Conservation (phyloP, 768 basidiomycete genomes). For the Tulasnella sp. region DNA sequence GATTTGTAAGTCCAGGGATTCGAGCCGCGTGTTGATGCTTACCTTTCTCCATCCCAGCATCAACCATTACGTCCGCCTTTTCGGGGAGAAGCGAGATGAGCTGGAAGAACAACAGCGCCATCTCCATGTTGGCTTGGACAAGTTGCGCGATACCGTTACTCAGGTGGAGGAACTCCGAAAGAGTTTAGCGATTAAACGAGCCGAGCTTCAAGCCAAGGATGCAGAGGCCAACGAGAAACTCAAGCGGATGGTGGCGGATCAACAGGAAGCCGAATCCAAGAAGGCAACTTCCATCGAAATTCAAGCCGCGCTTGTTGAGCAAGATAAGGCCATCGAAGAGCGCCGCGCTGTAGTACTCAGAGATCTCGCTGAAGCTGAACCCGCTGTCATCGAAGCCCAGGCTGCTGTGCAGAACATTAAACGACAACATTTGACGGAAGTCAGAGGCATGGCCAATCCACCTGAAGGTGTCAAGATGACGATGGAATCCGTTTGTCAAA, state of each 20-base stretch:
- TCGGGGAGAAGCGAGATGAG: constrained; percentile 94
- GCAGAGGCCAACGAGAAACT: constrained; percentile 96
- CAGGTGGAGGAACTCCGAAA: constrained; percentile 95
- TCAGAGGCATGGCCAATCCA: constrained; percentile 95
- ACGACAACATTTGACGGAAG: constrained; percentile 92
- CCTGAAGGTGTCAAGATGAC: constrained; percentile 96
- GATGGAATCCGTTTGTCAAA: constrained; percentile 97
- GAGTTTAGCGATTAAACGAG: constrained; percentile 89
- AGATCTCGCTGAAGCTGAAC: constrained; percentile 95
- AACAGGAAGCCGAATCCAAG: constrained; percentile 98
- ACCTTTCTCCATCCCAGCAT: constrained; percentile 53
- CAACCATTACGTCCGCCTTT: constrained; percentile 92
- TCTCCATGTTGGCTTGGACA: constrained; percentile 95
- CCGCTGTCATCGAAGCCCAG: constrained; percentile 92
- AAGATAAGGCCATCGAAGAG: constrained; percentile 84
- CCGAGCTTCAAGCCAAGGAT: constrained; percentile 89
- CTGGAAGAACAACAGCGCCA: constrained; percentile 98
- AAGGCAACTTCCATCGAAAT: constrained; percentile 95
- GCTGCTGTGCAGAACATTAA: constrained; percentile 97
- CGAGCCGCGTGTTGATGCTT: constrained; percentile 1
- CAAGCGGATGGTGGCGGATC: constrained; percentile 95
- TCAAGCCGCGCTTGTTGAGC: constrained; percentile 86
- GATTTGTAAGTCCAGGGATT: constrained; percentile 73
- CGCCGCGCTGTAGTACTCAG: constrained; percentile 85
- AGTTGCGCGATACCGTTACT: constrained; percentile 89